Evolutionary conservation across 148 eudicot genomes (phyloP), one percentile per base, ranked within the genome.

Genomic region (Drosera capensis): DNA sequence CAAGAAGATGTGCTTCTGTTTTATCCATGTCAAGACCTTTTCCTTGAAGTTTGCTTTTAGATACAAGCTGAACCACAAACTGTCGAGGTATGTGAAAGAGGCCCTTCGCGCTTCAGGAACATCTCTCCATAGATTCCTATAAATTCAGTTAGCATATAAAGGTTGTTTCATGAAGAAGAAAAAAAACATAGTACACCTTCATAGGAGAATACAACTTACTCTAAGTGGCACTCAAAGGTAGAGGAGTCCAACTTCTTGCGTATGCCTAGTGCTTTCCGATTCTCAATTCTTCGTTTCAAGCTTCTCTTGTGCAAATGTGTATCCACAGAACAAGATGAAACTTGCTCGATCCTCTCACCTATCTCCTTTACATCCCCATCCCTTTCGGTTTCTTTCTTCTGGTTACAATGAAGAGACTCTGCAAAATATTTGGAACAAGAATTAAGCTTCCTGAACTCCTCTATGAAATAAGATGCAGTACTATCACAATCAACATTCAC

Each of bases 1-100:
- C 8, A 81, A 75, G 64, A 83, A 73, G 18, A 83, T 73, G 4
- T 69, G 31, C 61, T 71, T 66, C 42, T 30, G 67, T 53, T 54
- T 71, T 46, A 76, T 67, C 69, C 70, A 57, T 14, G 58, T 46
- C 70, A 79, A 39, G 60, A 71, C 81, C 30, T 55, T 71, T 21
- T 23, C 49, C 62, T 49, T 75, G 36, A 12, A 24, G 41, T 37
- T 8, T 39, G 48, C 40, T 34, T 53, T 26, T 2, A 48, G 46
- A 67, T 75, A 78, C 64, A 66, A 38, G 17, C 59, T 38, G 39
- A 63, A 83, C 79, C 75, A 75, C 58, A 79, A 46, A 52, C 69
- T 59, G 25, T 73, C 80, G 20, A 83, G 31, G 52, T 54, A 49
- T 37, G 68, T 45, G 49, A 79, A 68, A 31, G 61, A 40, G 5